Base-by-base conservation (phyloP, 2,329 filamentous ascomycete genomes). In the Colletotrichum godetiae region DNA sequence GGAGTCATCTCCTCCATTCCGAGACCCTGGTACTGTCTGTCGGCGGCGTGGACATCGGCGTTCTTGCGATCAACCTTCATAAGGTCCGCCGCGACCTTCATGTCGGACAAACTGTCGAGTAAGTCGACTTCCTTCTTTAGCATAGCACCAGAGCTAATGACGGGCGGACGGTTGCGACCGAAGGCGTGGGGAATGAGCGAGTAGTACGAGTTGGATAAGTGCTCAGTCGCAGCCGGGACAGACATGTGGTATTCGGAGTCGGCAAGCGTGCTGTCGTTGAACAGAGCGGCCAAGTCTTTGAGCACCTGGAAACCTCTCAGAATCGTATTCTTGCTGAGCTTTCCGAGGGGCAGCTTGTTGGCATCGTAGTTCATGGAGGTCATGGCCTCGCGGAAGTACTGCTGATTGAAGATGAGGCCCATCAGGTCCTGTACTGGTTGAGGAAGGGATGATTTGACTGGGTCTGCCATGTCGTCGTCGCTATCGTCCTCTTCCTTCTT, bases 101-200 rank as follows among this genome's bases (percentile, higher is more conserved):
- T 96, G 78, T 97, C 94, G 2, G 91, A 92, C 79, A 97, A 84
- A 74, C 91, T 93, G 78, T 97, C 94, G 0, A 97, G 88, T 76
- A 97, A 87, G 57, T 94, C 92, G 76, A 96, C 89, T 82, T 97
- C 95, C 77, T 84, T 88, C 83, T 95, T 95, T 77, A 97, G 88
- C 76, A 88, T 82, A 1, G 76, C 76, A 24, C 88, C 79, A 52
- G 84, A 84, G 42, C 81, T 80, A 77, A 97, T 93, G 76, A 95
- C 79, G 0, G 93, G 93, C 0, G 94, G 94, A 0, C 92, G 87
- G 57, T 90, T 89, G 37, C 94, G 92, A 10, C 94, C 94, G 81
- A 97, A 96, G 37, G 85, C 89, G 78, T 97, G 95, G 0, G 95
- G 95, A 74, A 98, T 97, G 53, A 93, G 84, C 0, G 92, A 93